Evolutionary conservation across 495 filamentous ascomycete species (phyloP), one percentile per base, ranked within the genome.

Genomic region (Polyplosphaeria fusca): DNA sequence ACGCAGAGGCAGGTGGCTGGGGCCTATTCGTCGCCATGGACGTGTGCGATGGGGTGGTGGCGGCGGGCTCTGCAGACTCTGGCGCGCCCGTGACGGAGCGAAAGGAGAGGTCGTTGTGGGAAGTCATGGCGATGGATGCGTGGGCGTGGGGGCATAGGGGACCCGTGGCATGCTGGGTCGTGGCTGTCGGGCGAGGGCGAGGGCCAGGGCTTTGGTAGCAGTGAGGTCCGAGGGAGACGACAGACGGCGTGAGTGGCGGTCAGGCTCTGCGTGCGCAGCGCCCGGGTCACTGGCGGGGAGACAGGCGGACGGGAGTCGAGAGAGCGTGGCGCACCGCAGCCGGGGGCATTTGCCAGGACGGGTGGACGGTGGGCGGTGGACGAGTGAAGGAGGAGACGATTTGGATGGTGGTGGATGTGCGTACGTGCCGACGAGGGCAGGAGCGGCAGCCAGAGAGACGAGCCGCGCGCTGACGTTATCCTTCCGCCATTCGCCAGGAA

Each of bases 11-110:
- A 44, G 57, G 47, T 46, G 51, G 13, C 23, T 38, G 41, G 7
- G 51, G 2, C 32, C 41, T 52, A 44, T 50, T 53, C 26, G 61
- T 39, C 16, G 58, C 27, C 27, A 26, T 40, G 22, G 24, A 41
- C 20, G 47, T 22, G n/a, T 24, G 27, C 4, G 16, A 9, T 4
- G 28, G 18, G 48, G 26, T 39, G 19, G 38, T 30, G 28, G 61
- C 24, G 7, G 56, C 46, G 5, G 65, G 67, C 53, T 65, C 65
- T 42, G 59, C 58, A 25, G 58, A 64, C 58, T 67, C 38, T 25
- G 27, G 24, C 25, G 27, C n/a, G 32, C 59, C 67, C 28, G 57
- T 64, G 28, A 66, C 44, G 45, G 59, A 59, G 37, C 57, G 62
- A 43, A 64, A 67, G 59, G 55, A 45, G 55, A 20, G 35, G 51